Evolutionary conservation across 345 rosid species (phyloP).

Genomic region (thale cress (Arabidopsis thaliana)): TAIR10.1 NC_003075.7:15650001-15650500

Average conservation of each 20-base stretch:
- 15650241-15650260: conserved; percentile 76
- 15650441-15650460: conserved; percentile 84
- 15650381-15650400: conserved; percentile 66
- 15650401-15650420: conserved; percentile 93
- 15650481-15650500: conserved; percentile 93
- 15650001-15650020: conserved; percentile 87
- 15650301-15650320: conserved; percentile 65
- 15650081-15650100: conserved; percentile 74
- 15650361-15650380: conserved; percentile 22
- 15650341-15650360: not conserved
- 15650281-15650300: conserved; percentile 60
- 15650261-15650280: conserved; percentile 75
- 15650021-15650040: conserved; percentile 66
- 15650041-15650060: conserved; percentile 78
- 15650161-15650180: conserved; percentile 72
- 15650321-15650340: conserved; percentile 31
- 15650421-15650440: conserved; percentile 80
- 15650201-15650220: conserved; percentile 80
- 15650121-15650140: conserved; percentile 90
- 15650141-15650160: conserved; percentile 73
- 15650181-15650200: conserved; percentile 78
- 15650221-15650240: conserved; percentile 80
- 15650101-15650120: conserved; percentile 79
- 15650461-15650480: conserved; percentile 76
- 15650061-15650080: conserved; percentile 73